Base-by-base conservation (phyloP, 2,329 filamentous ascomycete genomes). In the Botrytis paeoniae region DNA sequence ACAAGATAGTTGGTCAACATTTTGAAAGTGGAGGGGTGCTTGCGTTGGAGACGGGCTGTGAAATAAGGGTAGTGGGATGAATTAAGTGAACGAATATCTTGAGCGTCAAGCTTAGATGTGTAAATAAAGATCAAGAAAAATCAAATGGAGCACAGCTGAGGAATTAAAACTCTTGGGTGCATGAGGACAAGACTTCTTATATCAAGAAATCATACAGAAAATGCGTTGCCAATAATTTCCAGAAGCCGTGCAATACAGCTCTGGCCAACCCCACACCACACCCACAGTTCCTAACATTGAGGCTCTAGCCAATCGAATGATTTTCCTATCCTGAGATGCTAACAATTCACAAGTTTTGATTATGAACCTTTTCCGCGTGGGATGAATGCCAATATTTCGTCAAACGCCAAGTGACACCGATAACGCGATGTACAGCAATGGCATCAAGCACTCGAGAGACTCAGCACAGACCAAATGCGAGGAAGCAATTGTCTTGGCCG, bases 161-260 rank as follows among this genome's bases (percentile, higher is more conserved):
- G 68, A 71, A 64, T 57, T 32, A 71, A 57, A 48, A 65, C 43
- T 64, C 59, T 71, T 71, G 69, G 69, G 43, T 71, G 69, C 69
- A 71, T 71, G 69, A 71, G 69, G 43, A 71, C 60, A 71, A 71
- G 69, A 71, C 41, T 29, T 69, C 69, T 71, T 71, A 71, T 71
- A 71, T 71, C 69, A 71, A 64, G 43, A 48, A 51, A 25, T 64
- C 43, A 41, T 9, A 35, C n/a, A 20, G 57, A 43, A 57, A 41
- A 32, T 45, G 37, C n/a, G 39, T 32, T 64, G 69, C 69, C 59
- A 71, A 64, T 71, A 54, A 63, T 10, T 48, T 39, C 45, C 16
- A 66, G 25, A 43, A 35, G 18, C 60, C 43, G 69, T 65, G 69
- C 69, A 32, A 39, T 65, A n/a, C 65, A 71, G 69, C 32, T 65